These are phyloP conservation scores for Cicer bijugum DNA, from an alignment of 306 rosid genomes.

Conservation along the genomic window DNA sequence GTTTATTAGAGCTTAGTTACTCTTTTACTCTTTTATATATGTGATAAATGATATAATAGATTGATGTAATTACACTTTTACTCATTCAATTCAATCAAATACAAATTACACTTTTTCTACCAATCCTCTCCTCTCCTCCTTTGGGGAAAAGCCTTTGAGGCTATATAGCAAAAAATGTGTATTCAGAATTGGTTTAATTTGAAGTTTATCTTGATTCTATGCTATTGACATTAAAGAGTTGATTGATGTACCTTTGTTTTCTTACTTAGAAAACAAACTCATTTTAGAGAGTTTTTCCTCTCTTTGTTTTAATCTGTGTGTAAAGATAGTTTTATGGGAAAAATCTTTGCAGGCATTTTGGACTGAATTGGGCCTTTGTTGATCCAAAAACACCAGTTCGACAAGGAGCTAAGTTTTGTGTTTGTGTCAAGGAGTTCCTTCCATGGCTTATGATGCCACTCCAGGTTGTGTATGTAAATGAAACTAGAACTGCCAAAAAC, in stretches of 20 bases:
- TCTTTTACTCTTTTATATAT: not conserved
- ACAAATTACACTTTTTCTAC: not conserved
- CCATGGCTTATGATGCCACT: conserved; percentile 99
- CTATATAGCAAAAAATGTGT: conserved; percentile 2
- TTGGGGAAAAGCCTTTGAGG: not conserved
- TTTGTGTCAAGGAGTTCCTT: conserved; percentile 80
- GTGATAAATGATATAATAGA: not conserved
- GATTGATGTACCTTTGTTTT: conserved; percentile 7
- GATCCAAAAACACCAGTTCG: conserved; percentile 72
- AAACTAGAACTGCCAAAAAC: conserved; percentile 48
- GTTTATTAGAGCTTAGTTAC: not conserved
- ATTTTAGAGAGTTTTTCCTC: not conserved
- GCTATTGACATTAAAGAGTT: not conserved
- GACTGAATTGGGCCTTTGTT: conserved; percentile 92
- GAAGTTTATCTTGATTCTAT: not conserved
- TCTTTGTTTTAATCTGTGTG: conserved; percentile 16
- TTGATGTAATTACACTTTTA: not conserved
- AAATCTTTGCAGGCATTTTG: conserved; percentile 72
- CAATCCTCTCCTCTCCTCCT: not conserved
- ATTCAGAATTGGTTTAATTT: not conserved
- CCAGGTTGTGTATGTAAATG: conserved; percentile 80
- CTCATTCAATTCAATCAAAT: not conserved
- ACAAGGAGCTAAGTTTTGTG: conserved; percentile 78
- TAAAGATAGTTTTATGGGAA: not conserved
- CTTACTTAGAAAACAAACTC: not conserved